Percentiles rank a stretch among this genome's conserved stretches.
phyloP scores from a whole-genome alignment of 2,329 filamentous ascomycete genomes.

The Pseudogymnoascus pannorum region DNA sequence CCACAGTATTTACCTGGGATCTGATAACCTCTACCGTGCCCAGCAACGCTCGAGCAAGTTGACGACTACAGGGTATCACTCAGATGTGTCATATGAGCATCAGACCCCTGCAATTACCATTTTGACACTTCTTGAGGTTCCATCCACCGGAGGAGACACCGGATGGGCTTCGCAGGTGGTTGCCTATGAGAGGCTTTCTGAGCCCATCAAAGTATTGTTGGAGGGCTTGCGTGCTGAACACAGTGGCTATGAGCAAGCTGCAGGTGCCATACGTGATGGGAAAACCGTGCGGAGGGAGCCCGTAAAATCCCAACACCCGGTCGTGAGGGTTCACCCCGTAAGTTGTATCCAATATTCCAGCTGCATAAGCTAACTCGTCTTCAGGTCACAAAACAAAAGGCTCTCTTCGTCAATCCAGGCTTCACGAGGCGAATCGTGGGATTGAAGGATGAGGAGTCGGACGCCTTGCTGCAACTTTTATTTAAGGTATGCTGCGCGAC shows the following conservation, averaged over 20 bases:
- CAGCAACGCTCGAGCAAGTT: conserved; percentile 30
- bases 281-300: conserved; percentile 67
- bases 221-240: conserved; percentile 74
- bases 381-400: conserved; percentile 65
- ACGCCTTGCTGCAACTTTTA: conserved; percentile 66
- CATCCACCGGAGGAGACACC: conserved; percentile 71
- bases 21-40: conserved; percentile 37
- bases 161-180: conserved; percentile 69
- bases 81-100: conserved; percentile 76
- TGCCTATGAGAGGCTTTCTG: conserved; percentile 71
- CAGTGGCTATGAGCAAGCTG: conserved; percentile 70
- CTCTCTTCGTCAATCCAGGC: conserved; percentile 69
- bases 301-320: conserved; percentile 62
- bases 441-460: conserved; percentile 77
- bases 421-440: conserved; percentile 73
- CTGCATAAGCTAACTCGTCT: not conserved
- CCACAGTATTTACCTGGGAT: conserved; percentile 41
- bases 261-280: conserved; percentile 54
- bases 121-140: conserved; percentile 72
- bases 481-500: conserved; percentile 35
- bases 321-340: conserved; percentile 68
- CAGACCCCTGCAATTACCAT: conserved; percentile 85
- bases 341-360: conserved; percentile 37
- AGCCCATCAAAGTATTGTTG: conserved; percentile 66
- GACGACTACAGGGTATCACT: conserved; percentile 79